Evolutionary conservation across 2,329 filamentous ascomycete genomes (phyloP).

Genomic region (Neonectria punicea): DNA sequence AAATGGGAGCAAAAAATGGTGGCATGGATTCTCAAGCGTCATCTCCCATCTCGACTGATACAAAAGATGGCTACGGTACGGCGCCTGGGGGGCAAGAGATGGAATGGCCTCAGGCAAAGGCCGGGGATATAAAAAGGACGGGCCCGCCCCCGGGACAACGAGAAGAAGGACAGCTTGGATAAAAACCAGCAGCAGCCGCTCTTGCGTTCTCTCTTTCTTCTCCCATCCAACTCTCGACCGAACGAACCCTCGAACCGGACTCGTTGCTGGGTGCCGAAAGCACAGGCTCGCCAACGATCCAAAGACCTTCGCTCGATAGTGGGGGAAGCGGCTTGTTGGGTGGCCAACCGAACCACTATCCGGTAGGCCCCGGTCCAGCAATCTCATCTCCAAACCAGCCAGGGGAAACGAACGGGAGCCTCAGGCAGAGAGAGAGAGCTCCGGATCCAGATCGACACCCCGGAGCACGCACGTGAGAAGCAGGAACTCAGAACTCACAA

Average conservation of each 20-base stretch:
- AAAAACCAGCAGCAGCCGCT: conserved; percentile 14
- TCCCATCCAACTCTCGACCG: conserved; percentile 21
- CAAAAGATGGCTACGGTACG: background rate
- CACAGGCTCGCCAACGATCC: conserved; percentile 30
- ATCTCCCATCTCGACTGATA: conserved; percentile 14
- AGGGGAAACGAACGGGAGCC: background rate
- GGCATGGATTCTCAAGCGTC: conserved; percentile 10
- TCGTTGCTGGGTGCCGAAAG: conserved; percentile 37
- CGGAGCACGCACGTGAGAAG: conserved; percentile 25
- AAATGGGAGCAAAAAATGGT: conserved; percentile 12
- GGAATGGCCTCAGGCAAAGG: conserved; percentile 35
- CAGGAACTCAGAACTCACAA: background rate
- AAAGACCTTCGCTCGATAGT: conserved; percentile 29
- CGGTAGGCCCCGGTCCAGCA: conserved; percentile 8
- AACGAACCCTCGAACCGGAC: conserved; percentile 28
- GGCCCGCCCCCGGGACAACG: conserved; percentile 31
- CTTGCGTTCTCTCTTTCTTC: conserved; percentile 15
- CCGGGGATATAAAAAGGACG: conserved; percentile 42
- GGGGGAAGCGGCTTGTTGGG: conserved; percentile 27
- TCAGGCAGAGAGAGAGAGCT: conserved; percentile 11
- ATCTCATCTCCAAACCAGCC: conserved; percentile 14
- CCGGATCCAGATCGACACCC: background rate
- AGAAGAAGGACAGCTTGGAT: conserved; percentile 27
- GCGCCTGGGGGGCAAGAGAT: conserved; percentile 1
- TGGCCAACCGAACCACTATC: conserved; percentile 35